Evolutionary conservation across 1,284 basidiomycete species (phyloP), one percentile per base, ranked within the genome.

Genomic region (Heterobasidion occidentale): DNA sequence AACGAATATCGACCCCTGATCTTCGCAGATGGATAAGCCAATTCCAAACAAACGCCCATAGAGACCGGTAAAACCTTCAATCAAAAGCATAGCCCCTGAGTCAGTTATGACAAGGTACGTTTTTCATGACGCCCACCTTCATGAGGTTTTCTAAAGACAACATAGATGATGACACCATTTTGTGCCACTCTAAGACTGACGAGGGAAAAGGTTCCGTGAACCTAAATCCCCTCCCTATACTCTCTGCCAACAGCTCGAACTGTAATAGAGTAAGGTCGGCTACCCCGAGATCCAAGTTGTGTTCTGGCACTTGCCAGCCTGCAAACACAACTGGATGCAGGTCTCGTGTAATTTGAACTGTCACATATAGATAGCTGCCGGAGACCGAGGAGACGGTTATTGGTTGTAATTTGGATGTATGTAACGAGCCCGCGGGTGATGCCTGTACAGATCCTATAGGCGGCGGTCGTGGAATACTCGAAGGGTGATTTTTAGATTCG

Each of bases 321-420:
- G 85, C 74, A 68, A 80, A 97, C 0, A 91, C 79, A 36, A 99
- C 92, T 0, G 97, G 92, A 19, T 92, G 83, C 34, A 88, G 74
- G 69, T 99, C 96, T 59, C 86, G 83, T 3, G 96, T 98, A 55
- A 98, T 90, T 72, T 99, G 97, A 7, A 99, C 85, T 19, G 87
- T 80, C 46, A 92, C 76, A 62, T 92, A 88, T 44, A 97, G 75
- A 70, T 96, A 97, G 62, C 86, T 86, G 44, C 95, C 96, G 17
- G 85, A 84, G 12, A 98, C 78, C 5, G 93, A 96, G 4, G 93
- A 94, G 45, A 93, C 81, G 0, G 90, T 93, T 15, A 75, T 70
- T 27, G 79, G 77, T 56, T 79, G 77, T 57, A 85, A 79, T 7
- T 80, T 75, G 9, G 86, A 87, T 63, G 64, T 51, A 60, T 72